These are phyloP conservation scores for Cutaneotrichosporon sp. DNA, from an alignment of 1,284 basidiomycete genomes.

Conservation along the genomic window DNA sequence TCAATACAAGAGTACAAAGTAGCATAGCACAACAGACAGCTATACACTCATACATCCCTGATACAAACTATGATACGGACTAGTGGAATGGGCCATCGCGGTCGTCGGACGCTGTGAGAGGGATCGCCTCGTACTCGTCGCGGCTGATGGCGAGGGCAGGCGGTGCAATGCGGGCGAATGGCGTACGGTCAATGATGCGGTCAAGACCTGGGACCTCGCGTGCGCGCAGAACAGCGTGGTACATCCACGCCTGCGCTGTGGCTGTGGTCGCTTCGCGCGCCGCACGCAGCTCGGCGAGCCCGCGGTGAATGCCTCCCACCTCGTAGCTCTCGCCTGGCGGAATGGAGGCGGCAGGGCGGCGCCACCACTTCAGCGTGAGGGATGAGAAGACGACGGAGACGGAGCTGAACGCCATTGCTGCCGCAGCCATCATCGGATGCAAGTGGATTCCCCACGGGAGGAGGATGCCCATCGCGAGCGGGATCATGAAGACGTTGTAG, in stretches of 20 bases:
- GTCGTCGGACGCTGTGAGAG: slow-evolving; percentile 19
- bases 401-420: slow-evolving; percentile 95
- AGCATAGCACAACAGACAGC: background rate
- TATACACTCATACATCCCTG: background rate
- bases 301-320: slow-evolving; percentile 42
- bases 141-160: slow-evolving; percentile 13
- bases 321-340: slow-evolving; percentile 62
- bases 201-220: slow-evolving; percentile 23
- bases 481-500: slow-evolving; percentile 92
- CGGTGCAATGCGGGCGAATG: slow-evolving; percentile 26
- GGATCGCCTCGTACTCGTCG: slow-evolving; percentile 46
- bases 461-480: slow-evolving; percentile 97
- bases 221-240: slow-evolving; percentile 17
- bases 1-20: no score
- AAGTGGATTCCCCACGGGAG: slow-evolving; percentile 88
- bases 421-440: slow-evolving; percentile 97
- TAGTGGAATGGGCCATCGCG: background rate
- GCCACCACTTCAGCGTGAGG: slow-evolving; percentile 83
- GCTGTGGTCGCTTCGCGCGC: slow-evolving; percentile 10
- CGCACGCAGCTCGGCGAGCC: slow-evolving; percentile 31
- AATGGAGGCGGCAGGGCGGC: slow-evolving; percentile 66
- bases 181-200: slow-evolving; percentile 26
- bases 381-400: slow-evolving; percentile 93
- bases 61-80: background rate
- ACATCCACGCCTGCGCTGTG: slow-evolving; percentile 6